These are phyloP conservation scores for Iris pallida DNA, from an alignment of 116 monocot species.

Conservation along the genomic window DNA sequence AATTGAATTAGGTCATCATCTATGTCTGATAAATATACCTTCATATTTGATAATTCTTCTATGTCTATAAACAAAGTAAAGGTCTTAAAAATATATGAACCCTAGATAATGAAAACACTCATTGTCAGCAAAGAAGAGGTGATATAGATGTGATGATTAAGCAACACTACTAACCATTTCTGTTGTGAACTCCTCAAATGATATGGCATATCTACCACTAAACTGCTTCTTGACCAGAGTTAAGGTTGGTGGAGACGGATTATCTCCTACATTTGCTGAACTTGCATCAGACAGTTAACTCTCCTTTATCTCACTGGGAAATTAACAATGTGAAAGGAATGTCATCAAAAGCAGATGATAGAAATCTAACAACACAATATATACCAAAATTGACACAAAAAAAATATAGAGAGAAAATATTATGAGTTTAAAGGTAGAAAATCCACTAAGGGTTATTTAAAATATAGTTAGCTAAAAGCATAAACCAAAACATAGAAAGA, in stretches of 20 bases:
- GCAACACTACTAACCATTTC: constrained; percentile 58
- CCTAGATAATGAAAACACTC: neutral
- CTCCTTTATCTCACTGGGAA: constrained; percentile 60
- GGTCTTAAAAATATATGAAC: neutral
- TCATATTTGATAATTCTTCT: neutral
- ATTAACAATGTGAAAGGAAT: neutral
- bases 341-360: neutral
- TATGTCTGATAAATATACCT: neutral
- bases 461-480: too few relatives aligned
- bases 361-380: neutral
- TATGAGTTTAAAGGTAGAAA: too few relatives aligned
- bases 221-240: constrained; percentile 75
- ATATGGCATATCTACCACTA: constrained; percentile 82
- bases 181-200: constrained; percentile 68
- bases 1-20: neutral
- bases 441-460: too few relatives aligned
- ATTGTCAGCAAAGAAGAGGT: too few relatives aligned
- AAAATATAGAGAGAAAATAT: neutral
- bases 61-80: neutral
- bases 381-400: neutral
- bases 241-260: constrained; percentile 34
- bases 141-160: neutral
- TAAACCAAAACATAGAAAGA: neutral
- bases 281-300: constrained; percentile 42
- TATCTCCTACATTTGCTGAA: constrained; percentile 37